Base-by-base conservation (phyloP, 2,329 filamentous ascomycete species). In the Pestalotiopsis sp. region DNA sequence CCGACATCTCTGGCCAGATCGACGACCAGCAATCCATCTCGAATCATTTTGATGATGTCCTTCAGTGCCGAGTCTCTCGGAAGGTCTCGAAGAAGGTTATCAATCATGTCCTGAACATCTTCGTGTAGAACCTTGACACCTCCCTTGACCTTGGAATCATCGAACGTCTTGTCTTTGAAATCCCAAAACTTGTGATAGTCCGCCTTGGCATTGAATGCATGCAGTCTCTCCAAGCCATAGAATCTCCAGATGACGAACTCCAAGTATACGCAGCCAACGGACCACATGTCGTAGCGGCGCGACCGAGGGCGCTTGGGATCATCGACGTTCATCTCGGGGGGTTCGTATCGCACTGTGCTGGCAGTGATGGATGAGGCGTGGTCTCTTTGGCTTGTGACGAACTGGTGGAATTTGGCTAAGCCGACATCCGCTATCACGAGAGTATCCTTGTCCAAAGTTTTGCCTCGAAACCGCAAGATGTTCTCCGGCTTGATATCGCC, bases 401-500 rank as follows among this genome's bases (percentile, higher is more conserved):
- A 36, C 0, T 27, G 1, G 52, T 73, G 71, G 38, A 73, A 66
- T 27, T 68, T 71, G 14, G 71, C 58, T 5, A 73, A 64, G 6
- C 72, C 72, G 14, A 73, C 61, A 56, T 73, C 72, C 2, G 71
- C 71, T 23, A 73, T 70, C 2, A 69, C 14, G n/a, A 73, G 68
- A 4, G 59, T 64, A 0, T 36, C 64, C 20, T 59, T 14, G 2
- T 9, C 6, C 4, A 20, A 38, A 1, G 27, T 61, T 1, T 23
- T 23, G 1, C 63, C 38, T 4, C 36, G n/a, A 38, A 69, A 65
- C 2, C 66, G 41, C 6, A 73, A 66, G 3, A 73, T 68, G 25
- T 73, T 73, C 17, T 67, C 68, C 4, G 71, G 72, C 27, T 73
- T 73, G 17, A 73, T 58, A 23, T 73, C 72, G 9, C 72, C 71